Base-by-base conservation (phyloP, 805 yeast genomes). In the Teunomyces kruisii region DNA sequence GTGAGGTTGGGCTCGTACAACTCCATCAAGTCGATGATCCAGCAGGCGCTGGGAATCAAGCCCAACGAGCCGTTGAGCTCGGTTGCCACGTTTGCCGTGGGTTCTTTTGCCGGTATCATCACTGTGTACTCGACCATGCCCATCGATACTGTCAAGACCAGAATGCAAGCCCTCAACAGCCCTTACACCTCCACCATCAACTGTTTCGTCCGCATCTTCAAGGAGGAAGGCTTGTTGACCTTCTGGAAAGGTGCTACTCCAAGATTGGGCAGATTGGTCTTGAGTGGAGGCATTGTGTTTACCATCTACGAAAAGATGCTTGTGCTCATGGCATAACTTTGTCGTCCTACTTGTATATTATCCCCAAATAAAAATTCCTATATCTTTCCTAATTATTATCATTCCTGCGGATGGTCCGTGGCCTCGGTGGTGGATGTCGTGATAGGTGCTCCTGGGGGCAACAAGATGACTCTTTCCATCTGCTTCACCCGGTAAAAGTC, bases 211-310 rank as follows among this genome's bases (percentile, higher is more conserved):
- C 82, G 79, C 51, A 83, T 94, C 42, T 85, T 86, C 65, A 84
- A 72, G 59, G 85, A 92, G 44, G 99, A 92, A 68, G 99, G 99
- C 8, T 69, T 91, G 52, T 70, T 80, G 59, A 86, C 97, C 4
- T 89, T 90, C 69, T 92, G 99, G 99, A 88, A 88, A 68, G 99
- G 99, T 50, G 96, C 98, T 29, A 94, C 98, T 2, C 98, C 99
- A 38, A 79, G 99, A 61, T 73, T 92, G 49, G 98, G 98, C 5
- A 80, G 99, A 57, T 76, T 92, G 61, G 81, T 91, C 29, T 76
- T 92, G 60, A 86, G 96, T 68, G 99, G 99, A 49, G 99, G 99
- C 57, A 92, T 92, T 54, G 97, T 94, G 24, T 92, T 92, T 70
- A 94, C 98, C 15, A 88, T 94, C 45, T 92, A 92, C 65, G 99